phyloP scores from a whole-genome alignment of 352 stramenopile species.

The Phytophthora litchii region DNA sequence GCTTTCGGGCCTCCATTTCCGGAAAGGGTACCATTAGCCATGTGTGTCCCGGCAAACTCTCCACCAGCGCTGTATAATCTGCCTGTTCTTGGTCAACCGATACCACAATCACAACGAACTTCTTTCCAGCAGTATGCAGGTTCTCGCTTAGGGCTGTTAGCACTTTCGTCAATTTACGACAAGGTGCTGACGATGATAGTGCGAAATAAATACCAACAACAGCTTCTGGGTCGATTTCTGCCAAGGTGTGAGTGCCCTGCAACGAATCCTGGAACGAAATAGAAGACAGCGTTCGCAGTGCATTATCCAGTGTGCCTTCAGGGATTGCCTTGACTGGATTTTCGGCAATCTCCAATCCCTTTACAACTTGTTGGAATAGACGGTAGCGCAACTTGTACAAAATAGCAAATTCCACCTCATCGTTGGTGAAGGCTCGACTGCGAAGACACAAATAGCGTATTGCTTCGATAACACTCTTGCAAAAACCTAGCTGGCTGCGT shows the following conservation, averaged over 20 bases:
- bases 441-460: conserved; percentile 72
- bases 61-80: conserved; percentile 57
- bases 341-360: conserved; percentile 57
- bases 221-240: conserved; percentile 51
- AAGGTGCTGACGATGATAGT: conserved; percentile 46
- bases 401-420: conserved; percentile 73
- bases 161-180: conserved; percentile 58
- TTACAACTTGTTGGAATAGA: conserved; percentile 62
- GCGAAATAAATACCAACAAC: conserved; percentile 85
- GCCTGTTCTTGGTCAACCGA: conserved; percentile 72
- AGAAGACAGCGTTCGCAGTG: conserved; percentile 60
- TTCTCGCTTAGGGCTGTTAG: conserved; percentile 55
- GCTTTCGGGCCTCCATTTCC: conserved; percentile 72
- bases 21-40: conserved; percentile 82
- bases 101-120: conserved; percentile 77
- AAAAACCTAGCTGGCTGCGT: conserved; percentile 79
- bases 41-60: conserved; percentile 54
- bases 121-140: conserved; percentile 46
- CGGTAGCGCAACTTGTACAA: conserved; percentile 75
- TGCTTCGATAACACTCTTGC: conserved; percentile 83
- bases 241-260: conserved; percentile 69
- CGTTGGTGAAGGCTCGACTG: conserved; percentile 56
- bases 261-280: conserved; percentile 77
- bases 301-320: conserved; percentile 55
- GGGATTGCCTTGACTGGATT: conserved; percentile 58